Conservation (phyloP, 2,329 filamentous ascomycete species). For the Aspergillus sp. region DNA sequence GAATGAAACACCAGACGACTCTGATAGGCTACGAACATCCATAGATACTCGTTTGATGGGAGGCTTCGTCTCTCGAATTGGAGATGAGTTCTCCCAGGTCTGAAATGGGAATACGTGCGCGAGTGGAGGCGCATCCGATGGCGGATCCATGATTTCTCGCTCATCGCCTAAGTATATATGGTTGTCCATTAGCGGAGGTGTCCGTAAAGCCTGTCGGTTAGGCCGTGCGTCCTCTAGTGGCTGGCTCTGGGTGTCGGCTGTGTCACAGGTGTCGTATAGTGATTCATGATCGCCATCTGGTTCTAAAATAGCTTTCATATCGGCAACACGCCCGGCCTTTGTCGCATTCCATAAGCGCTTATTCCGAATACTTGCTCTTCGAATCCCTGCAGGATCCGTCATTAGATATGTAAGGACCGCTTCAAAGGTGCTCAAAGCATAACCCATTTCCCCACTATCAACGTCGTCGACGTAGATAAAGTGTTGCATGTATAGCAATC, state of each 20-base stretch:
- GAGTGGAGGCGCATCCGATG: conserved; percentile 46
- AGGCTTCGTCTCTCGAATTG: conserved; percentile 46
- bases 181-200: conserved; percentile 24
- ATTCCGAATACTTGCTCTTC: conserved; percentile 83
- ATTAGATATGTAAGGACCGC: conserved; percentile 87
- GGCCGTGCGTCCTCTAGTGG: conserved; percentile 35
- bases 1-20: conserved; percentile 79
- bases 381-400: conserved; percentile 75
- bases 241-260: conserved; percentile 35
- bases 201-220: conserved; percentile 22
- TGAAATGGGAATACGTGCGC: conserved; percentile 93
- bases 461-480: conserved; percentile 99
- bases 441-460: conserved; percentile 92
- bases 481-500: conserved; percentile 90
- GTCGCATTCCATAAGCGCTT: conserved; percentile 84
- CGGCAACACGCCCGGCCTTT: conserved; percentile 71
- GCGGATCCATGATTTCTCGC: conserved; percentile 17
- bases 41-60: conserved; percentile 79
- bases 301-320: conserved; percentile 77
- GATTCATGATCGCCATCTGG: conserved; percentile 55
- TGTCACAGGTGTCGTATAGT: conserved; percentile 37
- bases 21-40: conserved; percentile 86
- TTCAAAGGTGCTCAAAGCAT: conserved; percentile 93
- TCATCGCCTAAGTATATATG: conserved; percentile 11
- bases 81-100: conserved; percentile 51